phyloP scores from a whole-genome alignment of 2,329 filamentous ascomycete genomes.

The Pseudogymnoascus sp. region DNA sequence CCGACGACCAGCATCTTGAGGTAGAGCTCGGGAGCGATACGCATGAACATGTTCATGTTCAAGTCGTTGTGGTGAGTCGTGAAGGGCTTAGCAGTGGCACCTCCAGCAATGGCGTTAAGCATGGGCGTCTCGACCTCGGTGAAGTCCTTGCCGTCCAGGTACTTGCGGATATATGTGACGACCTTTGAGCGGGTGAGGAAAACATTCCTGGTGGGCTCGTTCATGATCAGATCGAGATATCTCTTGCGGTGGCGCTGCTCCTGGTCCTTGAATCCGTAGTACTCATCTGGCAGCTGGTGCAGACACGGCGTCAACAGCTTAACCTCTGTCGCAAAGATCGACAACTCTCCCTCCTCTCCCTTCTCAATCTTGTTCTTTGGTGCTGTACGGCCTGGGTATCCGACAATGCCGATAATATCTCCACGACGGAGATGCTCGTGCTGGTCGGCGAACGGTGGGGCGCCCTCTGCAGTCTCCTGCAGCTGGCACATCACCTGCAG shows the following conservation, averaged over 20 bases:
- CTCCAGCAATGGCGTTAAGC: constrained; percentile 92
- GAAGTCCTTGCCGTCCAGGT: constrained; percentile 82
- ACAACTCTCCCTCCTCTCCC: constrained; percentile 81
- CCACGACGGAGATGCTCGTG: constrained; percentile 84
- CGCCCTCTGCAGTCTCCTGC: constrained; percentile 61
- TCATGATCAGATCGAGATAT: constrained; percentile 92
- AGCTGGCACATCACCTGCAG: constrained; percentile 90
- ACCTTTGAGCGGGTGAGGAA: constrained; percentile 83
- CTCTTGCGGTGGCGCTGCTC: constrained; percentile 89
- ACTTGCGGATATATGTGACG: constrained; percentile 77
- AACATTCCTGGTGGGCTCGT: constrained; percentile 73
- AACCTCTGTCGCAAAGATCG: constrained; percentile 83
- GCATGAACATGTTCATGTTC: constrained; percentile 89
- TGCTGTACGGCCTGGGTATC: constrained; percentile 74
- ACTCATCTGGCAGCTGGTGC: constrained; percentile 80
- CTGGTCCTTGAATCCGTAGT: constrained; percentile 91
- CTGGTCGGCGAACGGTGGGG: constrained; percentile 69
- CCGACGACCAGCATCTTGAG: constrained; percentile 96
- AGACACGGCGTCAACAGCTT: constrained; percentile 82
- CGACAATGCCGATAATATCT: constrained; percentile 84
- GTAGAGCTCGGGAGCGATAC: constrained; percentile 89
- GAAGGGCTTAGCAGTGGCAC: constrained; percentile 92
- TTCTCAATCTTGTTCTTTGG: constrained; percentile 79
- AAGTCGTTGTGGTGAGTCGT: constrained; percentile 93
- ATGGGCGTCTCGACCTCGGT: constrained; percentile 94